A percentile compares a stretch with the other conserved stretches of the same genome.
These are phyloP conservation scores for Plenodomus biglobosus DNA, from an alignment of 2,329 filamentous ascomycete species.

Conservation along the genomic window DNA sequence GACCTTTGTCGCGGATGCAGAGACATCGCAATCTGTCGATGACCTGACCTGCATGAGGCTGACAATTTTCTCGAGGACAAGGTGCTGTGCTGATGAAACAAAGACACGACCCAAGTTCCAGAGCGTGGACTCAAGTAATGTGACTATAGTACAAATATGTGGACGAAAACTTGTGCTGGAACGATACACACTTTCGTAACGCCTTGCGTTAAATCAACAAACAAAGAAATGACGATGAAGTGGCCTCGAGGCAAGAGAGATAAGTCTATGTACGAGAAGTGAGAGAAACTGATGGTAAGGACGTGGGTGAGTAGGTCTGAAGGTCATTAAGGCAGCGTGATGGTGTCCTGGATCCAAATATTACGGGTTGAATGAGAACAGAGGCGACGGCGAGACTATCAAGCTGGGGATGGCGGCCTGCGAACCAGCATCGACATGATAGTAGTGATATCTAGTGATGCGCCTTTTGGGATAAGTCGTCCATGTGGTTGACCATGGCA, in stretches of 20 bases:
- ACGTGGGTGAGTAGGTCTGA: neutral
- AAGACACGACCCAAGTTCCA: neutral
- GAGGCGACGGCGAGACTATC: too few species aligned
- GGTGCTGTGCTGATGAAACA: neutral
- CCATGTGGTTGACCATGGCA: slow-evolving; percentile 85
- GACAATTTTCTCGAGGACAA: slow-evolving; percentile 23
- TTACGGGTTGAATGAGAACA: too few species aligned
- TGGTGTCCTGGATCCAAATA: too few species aligned
- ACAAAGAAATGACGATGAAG: slow-evolving; percentile 12
- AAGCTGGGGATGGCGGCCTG: too few species aligned
- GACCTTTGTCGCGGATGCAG: slow-evolving; percentile 2
- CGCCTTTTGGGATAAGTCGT: slow-evolving; percentile 36
- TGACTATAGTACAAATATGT: slow-evolving; percentile 35
- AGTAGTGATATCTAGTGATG: slow-evolving; percentile 26
- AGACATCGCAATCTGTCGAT: neutral
- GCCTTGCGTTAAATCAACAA: slow-evolving; percentile 18
- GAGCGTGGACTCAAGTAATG: slow-evolving; percentile 6
- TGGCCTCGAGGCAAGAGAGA: slow-evolving; percentile 25
- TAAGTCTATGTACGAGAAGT: slow-evolving; percentile 39
- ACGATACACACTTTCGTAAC: slow-evolving; percentile 33
- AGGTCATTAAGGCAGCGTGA: neutral
- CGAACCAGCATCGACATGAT: slow-evolving; percentile 11
- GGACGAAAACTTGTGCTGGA: slow-evolving; percentile 36
- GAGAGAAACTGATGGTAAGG: slow-evolving; percentile 9
- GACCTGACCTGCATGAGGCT: neutral